phyloP scores from a whole-genome alignment of 768 basidiomycete species.

The Pleurotus cornucopiae region DNA sequence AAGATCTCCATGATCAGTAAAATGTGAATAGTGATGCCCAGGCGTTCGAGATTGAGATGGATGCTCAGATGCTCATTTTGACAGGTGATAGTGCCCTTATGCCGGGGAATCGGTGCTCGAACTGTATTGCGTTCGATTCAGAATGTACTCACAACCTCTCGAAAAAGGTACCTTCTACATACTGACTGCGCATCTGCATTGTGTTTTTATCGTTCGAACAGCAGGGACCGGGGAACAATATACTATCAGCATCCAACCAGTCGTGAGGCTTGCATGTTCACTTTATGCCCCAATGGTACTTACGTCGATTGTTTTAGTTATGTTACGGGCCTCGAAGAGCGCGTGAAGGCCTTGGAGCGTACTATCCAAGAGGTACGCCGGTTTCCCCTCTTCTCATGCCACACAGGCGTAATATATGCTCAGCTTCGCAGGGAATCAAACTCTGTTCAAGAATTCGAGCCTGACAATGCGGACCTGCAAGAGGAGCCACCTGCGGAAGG shows the following conservation, averaged over 20 bases:
- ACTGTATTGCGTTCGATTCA: constrained; percentile 58
- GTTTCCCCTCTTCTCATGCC: background rate
- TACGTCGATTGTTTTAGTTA: constrained; percentile 28
- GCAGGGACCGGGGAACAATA: no score
- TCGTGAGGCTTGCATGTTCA: no score
- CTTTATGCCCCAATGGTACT: no score
- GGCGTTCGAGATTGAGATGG: no score
- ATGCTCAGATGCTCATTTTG: no score
- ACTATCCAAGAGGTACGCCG: constrained; percentile 35
- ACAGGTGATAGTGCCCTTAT: constrained; percentile 70
- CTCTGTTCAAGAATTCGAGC: constrained; percentile 42
- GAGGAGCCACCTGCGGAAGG: background rate
- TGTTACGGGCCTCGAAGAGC: constrained; percentile 55
- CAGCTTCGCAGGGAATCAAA: constrained; percentile 66
- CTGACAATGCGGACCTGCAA: constrained; percentile 26
- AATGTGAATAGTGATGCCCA: constrained; percentile 38
- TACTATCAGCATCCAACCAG: no score
- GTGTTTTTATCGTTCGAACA: no score
- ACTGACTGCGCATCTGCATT: no score
- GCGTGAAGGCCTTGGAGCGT: constrained; percentile 58
- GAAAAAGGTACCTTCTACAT: constrained; percentile 12
- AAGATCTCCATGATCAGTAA: constrained; percentile 33
- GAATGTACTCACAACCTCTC: constrained; percentile 67
- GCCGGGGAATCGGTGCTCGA: constrained; percentile 62
- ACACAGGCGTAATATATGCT: background rate